Evolutionary conservation across 176 grass and related monocot species (phyloP), one percentile per base, ranked within the genome.

Genomic region (Phyllostachys edulis): DNA sequence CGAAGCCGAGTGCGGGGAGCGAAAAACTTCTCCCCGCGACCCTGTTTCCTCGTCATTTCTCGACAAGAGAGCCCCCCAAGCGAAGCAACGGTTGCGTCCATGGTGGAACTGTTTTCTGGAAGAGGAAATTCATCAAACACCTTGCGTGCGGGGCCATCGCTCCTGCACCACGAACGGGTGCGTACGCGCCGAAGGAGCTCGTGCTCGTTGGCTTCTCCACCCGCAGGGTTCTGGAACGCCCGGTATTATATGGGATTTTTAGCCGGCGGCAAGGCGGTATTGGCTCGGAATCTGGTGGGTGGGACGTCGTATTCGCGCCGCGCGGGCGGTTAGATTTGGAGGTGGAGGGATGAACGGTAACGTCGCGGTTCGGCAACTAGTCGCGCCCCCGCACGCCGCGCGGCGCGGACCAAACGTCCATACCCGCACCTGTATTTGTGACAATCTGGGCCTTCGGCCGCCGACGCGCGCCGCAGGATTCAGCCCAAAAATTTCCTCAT

Each of bases 11-110:
- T 20, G 63, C 5, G 17, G 27, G 14, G 11, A 4, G 50, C 49
- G 32, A 39, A 23, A 47, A 16, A 42, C 24, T 12, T 32, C 12
- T 64, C 23, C 1, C 73, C 24, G 11, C n/a, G 23, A 34, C 1
- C 66, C 7, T 12, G 57, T 72, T 88, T 84, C 80, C 74, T 65
- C 36, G 56, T 21, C 14, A 4, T 72, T 84, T 88, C 86, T 42
- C 7, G 0, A 32, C 73, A 55, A 6, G 63, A 69, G 2, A n/a
- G 13, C 7, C 23, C 7, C 23, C 10, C 29, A 59, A 27, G 21
- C 69, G 16, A 89, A 80, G 69, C 69, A 69, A 68, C 26, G 23
- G 32, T 7, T 16, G 37, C 7, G 67, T n/a, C 13, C 67, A 24
- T 18, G 26, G 60, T 9, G 68, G 34, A 57, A 17, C 9, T n/a